phyloP scores from a whole-genome alignment of 352 stramenopile species.

The Globisporangium carolinianum region DNA sequence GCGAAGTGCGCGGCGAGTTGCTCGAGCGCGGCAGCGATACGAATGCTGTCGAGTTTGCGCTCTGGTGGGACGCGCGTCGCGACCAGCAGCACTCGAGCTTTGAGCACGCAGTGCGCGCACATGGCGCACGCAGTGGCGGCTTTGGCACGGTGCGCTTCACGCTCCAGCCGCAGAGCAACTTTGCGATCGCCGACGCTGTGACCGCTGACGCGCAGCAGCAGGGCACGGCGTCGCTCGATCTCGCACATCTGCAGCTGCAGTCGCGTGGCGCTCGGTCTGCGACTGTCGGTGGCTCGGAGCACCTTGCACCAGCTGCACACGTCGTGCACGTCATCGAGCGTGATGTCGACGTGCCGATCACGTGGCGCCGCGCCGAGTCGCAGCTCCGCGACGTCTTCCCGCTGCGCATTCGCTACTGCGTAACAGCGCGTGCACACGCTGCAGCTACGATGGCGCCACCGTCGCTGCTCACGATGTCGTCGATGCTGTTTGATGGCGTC shows the following conservation, averaged over 20 bases:
- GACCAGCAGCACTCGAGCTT: slow-evolving; percentile 38
- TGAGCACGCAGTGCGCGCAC: slow-evolving; percentile 19
- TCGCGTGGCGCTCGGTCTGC: too few relatives aligned
- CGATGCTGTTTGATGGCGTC: neutral
- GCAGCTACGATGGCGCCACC: neutral
- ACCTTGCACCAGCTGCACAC: neutral
- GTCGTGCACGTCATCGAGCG: neutral
- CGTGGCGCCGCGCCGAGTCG: neutral
- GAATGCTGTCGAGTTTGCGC: slow-evolving; percentile 20
- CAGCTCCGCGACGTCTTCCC: slow-evolving; percentile 1
- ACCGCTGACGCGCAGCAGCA: slow-evolving; percentile 1
- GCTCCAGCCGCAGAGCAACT: slow-evolving; percentile 19
- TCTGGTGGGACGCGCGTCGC: slow-evolving; percentile 51
- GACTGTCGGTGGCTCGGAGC: too few relatives aligned
- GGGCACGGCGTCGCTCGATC: slow-evolving; percentile 21
- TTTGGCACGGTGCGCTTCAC: slow-evolving; percentile 13
- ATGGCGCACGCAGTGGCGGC: neutral
- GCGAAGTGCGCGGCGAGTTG: slow-evolving; percentile 34
- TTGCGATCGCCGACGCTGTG: slow-evolving; percentile 13
- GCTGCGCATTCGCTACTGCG: slow-evolving; percentile 6
- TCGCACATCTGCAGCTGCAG: slow-evolving; percentile 2
- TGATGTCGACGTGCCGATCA: slow-evolving; percentile 7
- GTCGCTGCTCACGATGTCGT: neutral
- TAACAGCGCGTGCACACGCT: neutral
- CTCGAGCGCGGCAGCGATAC: slow-evolving; percentile 8